Evolutionary conservation across 1,284 basidiomycete genomes (phyloP), one percentile per base, ranked within the genome.

Genomic region (Pyrrhoderma lamaoense): DNA sequence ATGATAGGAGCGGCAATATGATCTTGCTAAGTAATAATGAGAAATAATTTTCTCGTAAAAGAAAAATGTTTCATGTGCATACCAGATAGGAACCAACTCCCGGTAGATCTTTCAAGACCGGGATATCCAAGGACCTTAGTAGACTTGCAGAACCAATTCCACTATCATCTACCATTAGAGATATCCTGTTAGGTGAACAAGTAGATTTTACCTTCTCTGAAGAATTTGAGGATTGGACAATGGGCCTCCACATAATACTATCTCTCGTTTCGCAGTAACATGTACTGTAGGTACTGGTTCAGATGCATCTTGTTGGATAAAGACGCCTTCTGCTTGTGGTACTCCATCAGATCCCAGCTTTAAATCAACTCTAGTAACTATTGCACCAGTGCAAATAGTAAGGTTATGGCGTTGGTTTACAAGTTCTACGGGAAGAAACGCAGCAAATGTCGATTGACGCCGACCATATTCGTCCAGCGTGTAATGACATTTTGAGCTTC

Each of bases 71-170:
- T 48, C 52, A 14, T 13, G 7, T 11, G 25, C 42, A 3, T 46
- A 62, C 62, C 27, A 68, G 53, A 47, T 62, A 57, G 18, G 47
- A 49, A 2, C 70, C 70, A n/a, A 71, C 70, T 23, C 61, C 64
- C 8, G 67, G 64, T 3, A 67, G 58, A 49, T 70, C 58, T 16
- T 67, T 61, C 8, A 65, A 16, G 3, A 65, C 50, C 1, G 55
- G 42, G 22, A 72, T 65, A 7, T 59, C 59, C n/a, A 59, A 52
- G 7, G 58, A 36, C 16, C 57, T 42, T 2, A 69, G 59, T 37
- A 68, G 65, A 23, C 25, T 35, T 35, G 22, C n/a, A 1, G 65
- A 63, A 8, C 67, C 68, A 22, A 68, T 57, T 13, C 63, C 63
- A 45, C 49, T 51, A 39, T n/a, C n/a, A n/a, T n/a, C n/a, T n/a